Evolutionary conservation across 73 alveolate species (phyloP).

Genomic region (Blepharisma japonicum): DNA sequence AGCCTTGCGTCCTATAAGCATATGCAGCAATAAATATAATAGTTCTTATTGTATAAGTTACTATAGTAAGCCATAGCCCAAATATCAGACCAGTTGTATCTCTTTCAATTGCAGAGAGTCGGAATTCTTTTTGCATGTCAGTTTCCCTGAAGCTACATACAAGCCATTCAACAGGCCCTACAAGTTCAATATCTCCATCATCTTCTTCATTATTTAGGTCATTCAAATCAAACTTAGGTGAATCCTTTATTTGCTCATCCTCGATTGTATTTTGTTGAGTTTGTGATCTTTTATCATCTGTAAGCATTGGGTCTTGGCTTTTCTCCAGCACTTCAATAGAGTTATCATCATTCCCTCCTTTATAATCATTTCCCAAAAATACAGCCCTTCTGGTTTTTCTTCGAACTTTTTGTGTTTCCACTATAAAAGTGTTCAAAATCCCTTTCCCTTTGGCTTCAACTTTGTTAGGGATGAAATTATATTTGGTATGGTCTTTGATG

Average conservation of each 20-base stretch:
- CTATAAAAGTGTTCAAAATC: conserved; percentile 12
- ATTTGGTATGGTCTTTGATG: conserved; percentile 24
- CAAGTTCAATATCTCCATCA: conserved; percentile 20
- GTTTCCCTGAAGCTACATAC: conserved; percentile 9
- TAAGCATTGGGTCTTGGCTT: no score
- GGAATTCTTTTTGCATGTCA: conserved; percentile 12
- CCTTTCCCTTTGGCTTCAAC: conserved; percentile 47
- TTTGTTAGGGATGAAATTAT: conserved; percentile 25
- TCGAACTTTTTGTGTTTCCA: background rate
- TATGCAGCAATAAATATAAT: background rate
- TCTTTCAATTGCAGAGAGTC: background rate
- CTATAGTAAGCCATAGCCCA: conserved; percentile 14
- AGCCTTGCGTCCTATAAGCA: background rate
- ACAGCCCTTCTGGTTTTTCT: no score
- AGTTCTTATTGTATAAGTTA: background rate
- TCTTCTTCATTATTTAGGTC: background rate
- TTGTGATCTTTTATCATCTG: no score
- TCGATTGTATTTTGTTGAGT: no score
- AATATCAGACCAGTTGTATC: background rate
- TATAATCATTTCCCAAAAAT: no score
- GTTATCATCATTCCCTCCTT: no score
- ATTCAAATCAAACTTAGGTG: conserved; percentile 13
- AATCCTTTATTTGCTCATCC: no score
- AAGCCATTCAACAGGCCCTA: conserved; percentile 26
- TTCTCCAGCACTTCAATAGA: no score